Evolutionary conservation across 163 green algal species (phyloP), one percentile per base, ranked within the genome.

Genomic region (Volvox carteri): DNA sequence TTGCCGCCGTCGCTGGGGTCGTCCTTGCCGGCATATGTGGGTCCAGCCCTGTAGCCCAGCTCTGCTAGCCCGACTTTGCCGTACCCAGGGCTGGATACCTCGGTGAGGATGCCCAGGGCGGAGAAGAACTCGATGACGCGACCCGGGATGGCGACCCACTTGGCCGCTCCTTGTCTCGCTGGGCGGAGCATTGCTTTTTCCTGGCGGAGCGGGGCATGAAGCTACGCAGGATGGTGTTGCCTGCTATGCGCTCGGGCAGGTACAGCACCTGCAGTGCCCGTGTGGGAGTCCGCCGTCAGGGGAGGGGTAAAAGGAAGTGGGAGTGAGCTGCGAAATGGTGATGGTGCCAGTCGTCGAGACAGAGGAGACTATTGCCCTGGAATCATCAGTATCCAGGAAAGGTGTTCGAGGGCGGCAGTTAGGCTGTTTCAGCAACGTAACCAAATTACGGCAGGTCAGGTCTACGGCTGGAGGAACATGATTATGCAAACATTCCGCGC

Each of bases 51-150:
- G 52, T 70, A 85, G 52, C 76, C 81, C 81, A 88, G 41, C 11
- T 16, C 8, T 16, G 62, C 6, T 14, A 16, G 8, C 11, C 62
- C 18, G 28, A 6, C 4, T n/a, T 6, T 23, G 14, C 19, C 62
- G n/a, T 21, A 11, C 11, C 28, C 19, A 41, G 14, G 18, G 58
- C 58, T n/a, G 58, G 30, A 35, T 2, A 86, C 19, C 54, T 30
- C 42, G 8, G 2, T 46, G 37, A 86, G 78, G 28, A 90, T 28
- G 6, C 85, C 78, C 18, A 91, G 35, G 0, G 89, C 37, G 3
- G 89, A 92, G 78, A 92, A 92, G 68, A 92, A 80, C 78, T 92
- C 89, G 8, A 92, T 58, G 30, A 92, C 18, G 12, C 33, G 41
- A 4, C 65, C 84, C 28, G 78, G 77, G 72, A 89, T 68, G 42